Conservation (phyloP, 208 protist genomes). For the Trypanosoma caninum region DNA sequence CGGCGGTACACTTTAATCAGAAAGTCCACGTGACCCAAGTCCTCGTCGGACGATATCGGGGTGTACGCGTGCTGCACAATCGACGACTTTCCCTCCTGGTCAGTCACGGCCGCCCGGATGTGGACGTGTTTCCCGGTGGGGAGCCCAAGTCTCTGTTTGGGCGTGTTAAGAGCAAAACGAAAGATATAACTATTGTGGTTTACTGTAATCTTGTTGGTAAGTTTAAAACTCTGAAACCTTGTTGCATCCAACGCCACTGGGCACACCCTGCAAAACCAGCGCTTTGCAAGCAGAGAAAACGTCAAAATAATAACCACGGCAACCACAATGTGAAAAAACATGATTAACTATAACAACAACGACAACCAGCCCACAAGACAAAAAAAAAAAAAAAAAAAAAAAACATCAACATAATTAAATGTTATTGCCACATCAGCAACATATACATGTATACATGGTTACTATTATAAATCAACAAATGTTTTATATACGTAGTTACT, state of each 20-base stretch:
- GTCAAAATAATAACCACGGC: conserved; percentile 1
- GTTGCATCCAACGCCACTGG: conserved; percentile 47
- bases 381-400: too few species aligned
- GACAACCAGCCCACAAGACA: too few species aligned
- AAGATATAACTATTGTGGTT: conserved; percentile 76
- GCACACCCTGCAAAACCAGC: neutral
- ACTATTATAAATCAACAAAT: too few species aligned
- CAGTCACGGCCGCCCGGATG: conserved; percentile 34
- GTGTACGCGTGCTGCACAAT: conserved; percentile 88
- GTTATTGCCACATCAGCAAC: too few species aligned
- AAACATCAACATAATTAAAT: too few species aligned
- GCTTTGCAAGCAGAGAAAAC: neutral
- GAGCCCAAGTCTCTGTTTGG: conserved; percentile 58
- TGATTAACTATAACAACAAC: too few species aligned
- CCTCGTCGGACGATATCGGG: conserved; percentile 83
- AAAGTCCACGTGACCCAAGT: conserved; percentile 90
- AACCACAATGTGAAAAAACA: conserved; percentile 4
- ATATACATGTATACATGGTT: too few species aligned
- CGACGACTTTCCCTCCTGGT: conserved; percentile 38
- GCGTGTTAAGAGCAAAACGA: conserved; percentile 66
- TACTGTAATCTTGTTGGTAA: conserved; percentile 56
- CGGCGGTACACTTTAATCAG: conserved; percentile 92
- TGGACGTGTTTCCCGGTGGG: conserved; percentile 82
- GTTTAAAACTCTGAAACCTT: conserved; percentile 52
- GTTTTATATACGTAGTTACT: too few species aligned